Percentiles rank a stretch among this genome's conserved stretches.
phyloP scores from a whole-genome alignment of 2,329 filamentous ascomycete species.

The Pleomassaria siparia region DNA sequence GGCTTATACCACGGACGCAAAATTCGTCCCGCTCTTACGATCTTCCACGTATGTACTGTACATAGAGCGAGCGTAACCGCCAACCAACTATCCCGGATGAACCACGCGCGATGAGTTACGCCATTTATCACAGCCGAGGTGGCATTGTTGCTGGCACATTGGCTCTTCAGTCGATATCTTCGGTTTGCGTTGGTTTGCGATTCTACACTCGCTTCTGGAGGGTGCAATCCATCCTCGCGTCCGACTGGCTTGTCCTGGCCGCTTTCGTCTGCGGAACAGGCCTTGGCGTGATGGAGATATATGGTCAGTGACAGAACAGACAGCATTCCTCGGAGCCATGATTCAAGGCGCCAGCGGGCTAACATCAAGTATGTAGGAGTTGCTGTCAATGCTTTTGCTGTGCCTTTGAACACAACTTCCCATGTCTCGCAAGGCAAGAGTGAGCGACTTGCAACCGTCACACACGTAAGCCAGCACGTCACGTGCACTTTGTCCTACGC shows the following conservation, averaged over 20 bases:
- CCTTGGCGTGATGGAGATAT: slow-evolving; percentile 5
- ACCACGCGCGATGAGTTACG: background rate
- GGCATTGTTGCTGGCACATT: slow-evolving; percentile 3
- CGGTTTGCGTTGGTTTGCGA: background rate
- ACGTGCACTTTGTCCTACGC: background rate
- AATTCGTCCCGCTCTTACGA: too few relatives aligned
- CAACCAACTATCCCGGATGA: background rate
- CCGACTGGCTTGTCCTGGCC: background rate
- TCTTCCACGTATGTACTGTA: too few relatives aligned
- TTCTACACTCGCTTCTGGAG: background rate
- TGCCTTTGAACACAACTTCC: background rate
- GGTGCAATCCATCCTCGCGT: background rate
- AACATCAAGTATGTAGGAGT: background rate
- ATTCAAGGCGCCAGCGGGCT: background rate
- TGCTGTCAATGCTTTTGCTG: slow-evolving; percentile 2
- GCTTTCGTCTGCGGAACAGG: background rate
- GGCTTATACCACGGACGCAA: too few relatives aligned
- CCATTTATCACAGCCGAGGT: slow-evolving; percentile 1
- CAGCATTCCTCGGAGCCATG: too few relatives aligned
- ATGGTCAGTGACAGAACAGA: slow-evolving; percentile 2
- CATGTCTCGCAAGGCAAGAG: background rate
- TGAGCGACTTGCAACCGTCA: background rate
- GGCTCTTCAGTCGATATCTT: background rate
- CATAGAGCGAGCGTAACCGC: too few relatives aligned
- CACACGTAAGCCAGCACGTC: background rate